These are phyloP conservation scores for Ramaria sp. DNA, from an alignment of 768 basidiomycete genomes.

Conservation along the genomic window DNA sequence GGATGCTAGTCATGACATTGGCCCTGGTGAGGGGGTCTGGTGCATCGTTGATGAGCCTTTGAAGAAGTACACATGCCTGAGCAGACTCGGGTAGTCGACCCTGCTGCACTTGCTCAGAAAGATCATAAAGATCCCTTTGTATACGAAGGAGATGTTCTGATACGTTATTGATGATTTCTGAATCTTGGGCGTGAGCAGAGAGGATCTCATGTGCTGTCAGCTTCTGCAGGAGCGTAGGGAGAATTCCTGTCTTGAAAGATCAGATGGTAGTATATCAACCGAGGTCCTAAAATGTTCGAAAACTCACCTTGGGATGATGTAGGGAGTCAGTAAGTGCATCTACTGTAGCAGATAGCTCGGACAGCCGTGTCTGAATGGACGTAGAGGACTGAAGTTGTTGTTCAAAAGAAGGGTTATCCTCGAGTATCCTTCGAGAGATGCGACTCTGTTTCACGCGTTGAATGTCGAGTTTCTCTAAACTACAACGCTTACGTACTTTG, in stretches of 20 bases:
- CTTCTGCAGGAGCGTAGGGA: conserved; percentile 43
- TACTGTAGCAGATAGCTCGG: conserved; percentile 40
- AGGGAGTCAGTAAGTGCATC: conserved; percentile 38
- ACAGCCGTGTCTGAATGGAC: conserved; percentile 51
- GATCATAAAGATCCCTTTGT: conserved; percentile 30
- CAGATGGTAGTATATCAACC: conserved; percentile 4
- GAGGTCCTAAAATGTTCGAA: conserved; percentile 12
- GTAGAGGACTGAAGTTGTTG: conserved; percentile 49
- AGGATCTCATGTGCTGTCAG: conserved; percentile 52
- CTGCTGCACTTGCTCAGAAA: conserved; percentile 35
- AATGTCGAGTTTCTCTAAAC: conserved; percentile 10
- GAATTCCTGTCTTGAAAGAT: conserved; percentile 49
- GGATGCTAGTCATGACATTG: conserved; percentile 42
- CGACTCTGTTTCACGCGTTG: conserved; percentile 33
- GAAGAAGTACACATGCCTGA: conserved; percentile 28
- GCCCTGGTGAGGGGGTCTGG: conserved; percentile 43
- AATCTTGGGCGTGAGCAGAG: conserved; percentile 51
- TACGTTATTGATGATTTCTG: conserved; percentile 36
- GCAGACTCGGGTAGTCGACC: conserved; percentile 62
- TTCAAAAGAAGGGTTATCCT: conserved; percentile 52
- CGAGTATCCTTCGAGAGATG: conserved; percentile 64
- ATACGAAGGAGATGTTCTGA: conserved; percentile 47
- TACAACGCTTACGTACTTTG: conserved; percentile 37
- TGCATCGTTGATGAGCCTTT: conserved; percentile 32
- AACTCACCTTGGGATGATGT: conserved; percentile 45